Conservation (phyloP, 192 early-diverging fungal species). For the Allomyces javanicus region DNA sequence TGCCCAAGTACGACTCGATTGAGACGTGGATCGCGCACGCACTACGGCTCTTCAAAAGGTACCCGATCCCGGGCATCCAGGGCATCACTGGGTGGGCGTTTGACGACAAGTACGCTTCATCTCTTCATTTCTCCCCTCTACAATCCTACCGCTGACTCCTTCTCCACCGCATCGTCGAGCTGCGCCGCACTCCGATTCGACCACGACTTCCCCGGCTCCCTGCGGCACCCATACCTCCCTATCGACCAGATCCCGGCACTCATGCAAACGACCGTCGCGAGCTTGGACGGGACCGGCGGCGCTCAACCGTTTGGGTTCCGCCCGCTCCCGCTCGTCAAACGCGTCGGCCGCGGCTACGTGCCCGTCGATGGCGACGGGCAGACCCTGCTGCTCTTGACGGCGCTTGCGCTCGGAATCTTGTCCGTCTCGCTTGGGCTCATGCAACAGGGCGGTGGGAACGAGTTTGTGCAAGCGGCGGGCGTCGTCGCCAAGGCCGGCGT, state of each 20-base stretch:
- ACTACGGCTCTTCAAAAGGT: not conserved
- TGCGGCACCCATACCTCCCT: no score
- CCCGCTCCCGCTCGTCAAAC: not conserved
- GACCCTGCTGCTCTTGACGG: not conserved
- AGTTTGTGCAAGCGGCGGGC: no score
- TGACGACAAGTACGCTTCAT: not conserved
- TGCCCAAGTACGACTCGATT: not conserved
- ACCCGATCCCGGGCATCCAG: not conserved
- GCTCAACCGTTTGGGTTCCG: not conserved
- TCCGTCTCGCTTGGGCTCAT: not conserved
- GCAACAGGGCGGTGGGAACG: not conserved
- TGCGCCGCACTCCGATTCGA: not conserved
- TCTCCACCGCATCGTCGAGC: not conserved
- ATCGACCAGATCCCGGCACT: no score
- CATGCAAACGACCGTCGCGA: no score
- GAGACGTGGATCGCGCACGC: not conserved
- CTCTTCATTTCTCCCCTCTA: no score
- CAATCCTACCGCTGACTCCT: no score
- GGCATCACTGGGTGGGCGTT: not conserved
- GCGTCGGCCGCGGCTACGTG: not conserved
- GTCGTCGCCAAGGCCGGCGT: no score
- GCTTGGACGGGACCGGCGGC: no score
- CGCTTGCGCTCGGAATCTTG: not conserved
- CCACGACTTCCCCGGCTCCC: not conserved
- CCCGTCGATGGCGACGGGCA: not conserved